These are phyloP conservation scores for Solanum paucissectum DNA, from an alignment of 257 asterid species.

Conservation along the genomic window DNA sequence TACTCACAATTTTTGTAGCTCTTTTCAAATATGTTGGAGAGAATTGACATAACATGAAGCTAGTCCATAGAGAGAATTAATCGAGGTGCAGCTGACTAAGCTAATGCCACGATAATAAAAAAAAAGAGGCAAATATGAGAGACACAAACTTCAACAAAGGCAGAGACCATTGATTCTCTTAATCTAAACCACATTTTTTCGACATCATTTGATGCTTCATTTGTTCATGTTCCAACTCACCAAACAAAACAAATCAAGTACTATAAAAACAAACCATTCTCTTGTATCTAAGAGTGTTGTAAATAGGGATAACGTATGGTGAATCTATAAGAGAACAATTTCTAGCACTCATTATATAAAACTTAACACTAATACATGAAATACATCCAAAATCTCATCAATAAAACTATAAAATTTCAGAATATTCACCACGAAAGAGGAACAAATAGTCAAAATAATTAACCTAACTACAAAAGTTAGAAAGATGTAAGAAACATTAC, in stretches of 20 bases:
- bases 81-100: too few species aligned
- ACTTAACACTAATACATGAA: too few species aligned
- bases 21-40: neutral
- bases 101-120: too few species aligned
- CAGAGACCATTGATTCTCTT: neutral
- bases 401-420: neutral
- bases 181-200: neutral
- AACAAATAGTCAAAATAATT: too few species aligned
- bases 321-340: too few species aligned
- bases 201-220: neutral
- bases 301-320: too few species aligned
- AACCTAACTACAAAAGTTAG: neutral
- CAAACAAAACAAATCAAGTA: neutral
- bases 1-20: slow-evolving; percentile 11
- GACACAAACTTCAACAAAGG: too few species aligned
- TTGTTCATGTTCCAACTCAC: neutral
- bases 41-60: too few species aligned
- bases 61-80: too few species aligned
- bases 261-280: too few species aligned
- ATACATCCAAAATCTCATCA: neutral
- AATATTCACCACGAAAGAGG: neutral
- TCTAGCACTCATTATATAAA: neutral
- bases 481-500: neutral
- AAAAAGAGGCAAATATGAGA: too few species aligned
- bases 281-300: too few species aligned